Evolutionary conservation across 345 rosid species (phyloP).

Genomic region (Dipteronia sinensis): DNA sequence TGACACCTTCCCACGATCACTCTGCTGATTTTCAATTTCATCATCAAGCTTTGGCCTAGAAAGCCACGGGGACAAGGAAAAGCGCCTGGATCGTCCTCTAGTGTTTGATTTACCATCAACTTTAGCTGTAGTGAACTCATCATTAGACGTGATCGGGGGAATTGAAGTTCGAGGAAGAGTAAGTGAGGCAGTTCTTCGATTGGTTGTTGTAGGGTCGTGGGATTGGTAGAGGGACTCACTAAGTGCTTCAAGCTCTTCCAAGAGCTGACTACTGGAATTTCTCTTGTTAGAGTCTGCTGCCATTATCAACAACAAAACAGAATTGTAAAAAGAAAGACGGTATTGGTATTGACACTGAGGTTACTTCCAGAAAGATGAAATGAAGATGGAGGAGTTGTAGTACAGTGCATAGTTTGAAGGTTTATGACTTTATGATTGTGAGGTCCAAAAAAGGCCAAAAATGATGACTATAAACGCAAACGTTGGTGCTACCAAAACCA

Average conservation of each 20-base stretch:
- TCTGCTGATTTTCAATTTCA: conserved; percentile 27
- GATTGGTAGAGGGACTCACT: conserved; percentile 83
- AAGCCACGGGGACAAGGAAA: conserved; percentile 88
- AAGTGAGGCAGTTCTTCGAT: conserved; percentile 71
- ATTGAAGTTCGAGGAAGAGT: conserved; percentile 72
- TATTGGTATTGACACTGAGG: neutral
- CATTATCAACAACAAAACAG: conserved; percentile 24
- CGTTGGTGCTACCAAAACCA: conserved; percentile 27
- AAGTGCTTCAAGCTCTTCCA: conserved; percentile 82
- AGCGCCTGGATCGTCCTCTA: conserved; percentile 55
- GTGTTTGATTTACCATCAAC: conserved; percentile 30
- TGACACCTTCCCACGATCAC: conserved; percentile 28
- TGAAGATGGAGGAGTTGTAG: conserved; percentile 17
- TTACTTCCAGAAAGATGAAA: conserved; percentile 2
- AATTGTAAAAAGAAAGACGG: neutral
- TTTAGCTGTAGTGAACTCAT: conserved; percentile 37
- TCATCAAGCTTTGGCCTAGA: conserved; percentile 69
- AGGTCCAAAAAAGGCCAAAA: conserved; percentile 29
- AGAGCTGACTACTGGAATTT: conserved; percentile 67
- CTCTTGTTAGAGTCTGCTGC: conserved; percentile 57
- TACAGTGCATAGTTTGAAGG: conserved; percentile 2
- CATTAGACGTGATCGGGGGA: conserved; percentile 43
- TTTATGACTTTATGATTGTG: conserved; percentile 1
- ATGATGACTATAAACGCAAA: conserved; percentile 3
- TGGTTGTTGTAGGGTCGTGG: conserved; percentile 31